A percentile compares a stretch with the other conserved stretches of the same genome.
These are phyloP conservation scores for Cryptomeria japonica DNA, from an alignment of 75 land plant genomes.

Conservation along the genomic window DNA sequence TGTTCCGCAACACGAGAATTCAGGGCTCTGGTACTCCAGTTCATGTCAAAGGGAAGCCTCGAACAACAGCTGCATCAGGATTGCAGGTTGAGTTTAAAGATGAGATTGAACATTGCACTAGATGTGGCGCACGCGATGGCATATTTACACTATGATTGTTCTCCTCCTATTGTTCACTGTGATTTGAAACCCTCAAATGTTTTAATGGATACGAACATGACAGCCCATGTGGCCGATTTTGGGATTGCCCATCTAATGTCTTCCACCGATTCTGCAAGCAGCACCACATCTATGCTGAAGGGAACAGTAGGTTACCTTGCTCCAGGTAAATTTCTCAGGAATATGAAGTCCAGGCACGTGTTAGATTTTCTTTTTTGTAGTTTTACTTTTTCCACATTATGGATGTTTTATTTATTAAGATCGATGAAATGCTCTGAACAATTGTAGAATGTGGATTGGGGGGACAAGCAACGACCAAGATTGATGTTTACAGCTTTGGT, in stretches of 20 bases:
- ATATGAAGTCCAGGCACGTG: neutral
- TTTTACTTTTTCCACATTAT: neutral
- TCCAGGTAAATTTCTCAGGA: slow-evolving; percentile 34
- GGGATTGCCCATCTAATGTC: slow-evolving; percentile 48
- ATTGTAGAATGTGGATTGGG: slow-evolving; percentile 48
- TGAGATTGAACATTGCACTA: slow-evolving; percentile 37
- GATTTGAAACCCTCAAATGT: slow-evolving; percentile 59
- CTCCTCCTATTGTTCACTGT: slow-evolving; percentile 54
- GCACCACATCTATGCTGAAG: slow-evolving; percentile 16
- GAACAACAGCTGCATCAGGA: slow-evolving; percentile 30
- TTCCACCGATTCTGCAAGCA: slow-evolving; percentile 29
- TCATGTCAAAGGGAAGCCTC: slow-evolving; percentile 66
- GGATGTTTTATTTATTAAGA: too few species aligned
- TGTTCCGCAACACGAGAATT: slow-evolving; percentile 29
- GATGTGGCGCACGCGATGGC: slow-evolving; percentile 59
- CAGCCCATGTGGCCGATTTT: slow-evolving; percentile 58
- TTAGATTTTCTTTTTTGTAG: neutral
- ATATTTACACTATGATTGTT: slow-evolving; percentile 70
- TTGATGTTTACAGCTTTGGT: slow-evolving; percentile 67
- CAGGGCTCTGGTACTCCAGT: slow-evolving; percentile 70
- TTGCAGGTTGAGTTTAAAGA: slow-evolving; percentile 31
- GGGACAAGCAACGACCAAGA: slow-evolving; percentile 35
- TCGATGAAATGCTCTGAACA: too few species aligned
- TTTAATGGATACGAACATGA: slow-evolving; percentile 45
- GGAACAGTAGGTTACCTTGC: slow-evolving; percentile 71